These are phyloP conservation scores for Aspergillus hortae DNA, from an alignment of 2,329 filamentous ascomycete genomes.

Conservation along the genomic window DNA sequence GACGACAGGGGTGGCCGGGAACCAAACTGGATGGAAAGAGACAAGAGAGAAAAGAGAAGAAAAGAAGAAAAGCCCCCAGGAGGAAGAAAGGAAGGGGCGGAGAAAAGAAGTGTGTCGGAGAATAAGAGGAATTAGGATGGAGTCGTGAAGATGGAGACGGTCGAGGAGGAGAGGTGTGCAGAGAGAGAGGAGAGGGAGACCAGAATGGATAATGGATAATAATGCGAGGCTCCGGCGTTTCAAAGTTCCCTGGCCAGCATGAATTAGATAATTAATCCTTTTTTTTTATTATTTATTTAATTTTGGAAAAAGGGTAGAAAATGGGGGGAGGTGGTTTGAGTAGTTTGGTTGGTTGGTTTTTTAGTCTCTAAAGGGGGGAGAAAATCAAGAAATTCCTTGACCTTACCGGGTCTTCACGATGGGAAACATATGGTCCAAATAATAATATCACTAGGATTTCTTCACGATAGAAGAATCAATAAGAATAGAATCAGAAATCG, in stretches of 20 bases:
- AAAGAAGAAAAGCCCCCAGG: slow-evolving; percentile 3
- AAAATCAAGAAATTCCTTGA: no score
- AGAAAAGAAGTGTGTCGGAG: slow-evolving; percentile 7
- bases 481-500: no score
- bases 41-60: slow-evolving; percentile 8
- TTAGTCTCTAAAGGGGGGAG: background rate
- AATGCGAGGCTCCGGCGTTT: slow-evolving; percentile 22
- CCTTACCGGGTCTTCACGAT: no score
- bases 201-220: slow-evolving; percentile 9
- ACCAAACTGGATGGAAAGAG: slow-evolving; percentile 8
- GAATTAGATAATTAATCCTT: slow-evolving; percentile 19
- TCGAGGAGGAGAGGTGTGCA: slow-evolving; percentile 2
- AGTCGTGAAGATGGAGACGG: slow-evolving; percentile 3
- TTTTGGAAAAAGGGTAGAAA: background rate
- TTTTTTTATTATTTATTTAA: slow-evolving; percentile 3
- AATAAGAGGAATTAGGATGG: slow-evolving; percentile 10
- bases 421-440: no score
- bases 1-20: slow-evolving; percentile 14
- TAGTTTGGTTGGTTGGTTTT: slow-evolving; percentile 1
- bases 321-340: background rate
- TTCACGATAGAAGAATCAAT: no score
- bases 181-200: slow-evolving; percentile 9
- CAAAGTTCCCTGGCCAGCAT: slow-evolving; percentile 18
- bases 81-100: slow-evolving; percentile 10
- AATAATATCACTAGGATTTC: no score